Conservation (phyloP, 2,329 filamentous ascomycete species). For the Apiospora saccharicola region DNA sequence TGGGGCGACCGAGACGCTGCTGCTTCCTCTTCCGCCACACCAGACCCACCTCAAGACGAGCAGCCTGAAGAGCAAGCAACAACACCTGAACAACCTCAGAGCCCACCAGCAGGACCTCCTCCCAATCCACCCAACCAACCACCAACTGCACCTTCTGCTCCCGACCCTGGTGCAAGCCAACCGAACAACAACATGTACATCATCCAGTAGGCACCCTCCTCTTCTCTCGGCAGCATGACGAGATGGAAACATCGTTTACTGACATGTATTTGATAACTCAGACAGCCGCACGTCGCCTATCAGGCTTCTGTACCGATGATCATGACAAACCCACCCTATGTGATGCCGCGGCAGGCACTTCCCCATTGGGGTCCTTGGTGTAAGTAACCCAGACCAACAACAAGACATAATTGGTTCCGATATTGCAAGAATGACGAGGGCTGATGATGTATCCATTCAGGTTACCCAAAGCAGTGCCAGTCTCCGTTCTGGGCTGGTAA, state of each 20-base stretch:
- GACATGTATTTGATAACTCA: neutral
- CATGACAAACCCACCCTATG: neutral
- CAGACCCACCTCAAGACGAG: neutral
- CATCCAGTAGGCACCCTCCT: neutral
- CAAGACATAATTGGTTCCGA: neutral
- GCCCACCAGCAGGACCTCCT: neutral
- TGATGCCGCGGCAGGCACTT: neutral
- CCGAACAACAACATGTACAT: conserved; percentile 8
- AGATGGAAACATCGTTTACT: neutral
- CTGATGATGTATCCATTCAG: neutral
- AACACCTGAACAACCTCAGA: neutral
- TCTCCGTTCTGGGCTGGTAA: neutral
- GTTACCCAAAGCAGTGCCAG: neutral
- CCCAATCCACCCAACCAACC: neutral
- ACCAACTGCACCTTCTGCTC: neutral
- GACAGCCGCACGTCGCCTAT: neutral
- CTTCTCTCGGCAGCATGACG: neutral
- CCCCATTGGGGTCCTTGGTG: conserved; percentile 10
- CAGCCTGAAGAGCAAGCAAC: neutral
- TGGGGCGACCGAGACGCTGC: conserved; percentile 20
- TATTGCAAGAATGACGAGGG: neutral
- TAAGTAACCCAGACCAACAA: neutral
- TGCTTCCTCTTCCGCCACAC: neutral
- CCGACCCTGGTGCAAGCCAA: neutral
- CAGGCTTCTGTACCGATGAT: neutral